These are phyloP conservation scores for Tulasnella sp. DNA, from an alignment of 768 basidiomycete species.

Conservation along the genomic window DNA sequence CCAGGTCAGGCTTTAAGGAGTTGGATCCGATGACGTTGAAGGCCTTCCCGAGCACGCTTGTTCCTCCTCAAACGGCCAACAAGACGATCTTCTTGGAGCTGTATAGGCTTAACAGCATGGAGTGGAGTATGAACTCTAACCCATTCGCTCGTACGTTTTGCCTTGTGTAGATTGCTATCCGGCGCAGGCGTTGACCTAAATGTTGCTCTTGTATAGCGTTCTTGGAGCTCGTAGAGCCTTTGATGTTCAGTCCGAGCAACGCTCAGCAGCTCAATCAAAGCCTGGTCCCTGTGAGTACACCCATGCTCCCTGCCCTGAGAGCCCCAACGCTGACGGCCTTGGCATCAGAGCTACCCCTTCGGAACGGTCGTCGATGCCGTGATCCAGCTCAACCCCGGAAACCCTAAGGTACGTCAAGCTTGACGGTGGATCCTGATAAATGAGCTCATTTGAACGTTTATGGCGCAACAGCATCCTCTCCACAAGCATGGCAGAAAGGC, in stretches of 20 bases:
- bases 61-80: neutral
- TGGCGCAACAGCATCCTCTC: neutral
- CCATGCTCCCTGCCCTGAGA: neutral
- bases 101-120: neutral
- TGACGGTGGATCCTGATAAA: neutral
- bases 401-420: neutral
- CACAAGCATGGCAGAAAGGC: slow-evolving; percentile 7
- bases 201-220: neutral
- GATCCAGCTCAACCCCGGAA: neutral
- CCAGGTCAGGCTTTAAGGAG: neutral
- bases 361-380: neutral
- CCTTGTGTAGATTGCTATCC: neutral
- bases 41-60: neutral
- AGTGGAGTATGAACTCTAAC: neutral
- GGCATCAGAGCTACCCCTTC: neutral
- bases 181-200: neutral
- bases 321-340: neutral
- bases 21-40: neutral
- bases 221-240: neutral
- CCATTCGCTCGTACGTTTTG: neutral
- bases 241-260: neutral
- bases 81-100: neutral
- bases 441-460: neutral
- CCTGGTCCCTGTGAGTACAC: neutral
- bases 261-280: neutral